A percentile compares a stretch with the other conserved stretches of the same genome.
phyloP scores from a whole-genome alignment of 345 rosid species.

The Mercurialis annua region DNA sequence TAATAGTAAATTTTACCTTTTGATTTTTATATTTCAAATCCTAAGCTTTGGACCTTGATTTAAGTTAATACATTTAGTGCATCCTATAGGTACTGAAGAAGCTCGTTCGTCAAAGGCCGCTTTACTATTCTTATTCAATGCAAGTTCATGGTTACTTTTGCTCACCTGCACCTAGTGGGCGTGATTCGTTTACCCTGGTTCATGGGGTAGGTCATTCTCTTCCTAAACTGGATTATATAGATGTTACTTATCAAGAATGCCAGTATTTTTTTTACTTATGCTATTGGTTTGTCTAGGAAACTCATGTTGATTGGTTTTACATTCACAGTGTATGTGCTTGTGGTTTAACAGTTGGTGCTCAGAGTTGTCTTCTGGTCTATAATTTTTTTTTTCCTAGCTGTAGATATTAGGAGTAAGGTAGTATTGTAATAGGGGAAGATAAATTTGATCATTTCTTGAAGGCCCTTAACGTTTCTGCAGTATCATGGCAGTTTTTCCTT shows the following conservation, averaged over 20 bases:
- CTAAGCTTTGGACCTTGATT: neutral
- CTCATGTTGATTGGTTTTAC: neutral
- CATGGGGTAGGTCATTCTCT: conserved; percentile 72
- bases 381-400: neutral
- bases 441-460: neutral
- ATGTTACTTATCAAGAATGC: too few relatives aligned
- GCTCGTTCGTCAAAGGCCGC: conserved; percentile 65
- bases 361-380: neutral
- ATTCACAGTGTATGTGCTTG: neutral
- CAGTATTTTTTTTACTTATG: neutral
- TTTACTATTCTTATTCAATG: conserved; percentile 94
- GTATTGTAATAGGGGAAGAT: neutral
- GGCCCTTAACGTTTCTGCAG: conserved; percentile 33
- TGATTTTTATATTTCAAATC: neutral
- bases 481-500: conserved; percentile 92
- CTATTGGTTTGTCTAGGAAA: neutral
- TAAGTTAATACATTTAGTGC: conserved; percentile 4
- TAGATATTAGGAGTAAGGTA: neutral
- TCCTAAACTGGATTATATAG: too few relatives aligned
- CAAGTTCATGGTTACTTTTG: conserved; percentile 80
- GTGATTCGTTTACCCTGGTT: conserved; percentile 61
- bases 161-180: conserved; percentile 37
- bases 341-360: neutral
- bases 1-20: neutral
- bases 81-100: conserved; percentile 72